phyloP scores from a whole-genome alignment of 148 eudicot species.

The Cornus controversa region DNA sequence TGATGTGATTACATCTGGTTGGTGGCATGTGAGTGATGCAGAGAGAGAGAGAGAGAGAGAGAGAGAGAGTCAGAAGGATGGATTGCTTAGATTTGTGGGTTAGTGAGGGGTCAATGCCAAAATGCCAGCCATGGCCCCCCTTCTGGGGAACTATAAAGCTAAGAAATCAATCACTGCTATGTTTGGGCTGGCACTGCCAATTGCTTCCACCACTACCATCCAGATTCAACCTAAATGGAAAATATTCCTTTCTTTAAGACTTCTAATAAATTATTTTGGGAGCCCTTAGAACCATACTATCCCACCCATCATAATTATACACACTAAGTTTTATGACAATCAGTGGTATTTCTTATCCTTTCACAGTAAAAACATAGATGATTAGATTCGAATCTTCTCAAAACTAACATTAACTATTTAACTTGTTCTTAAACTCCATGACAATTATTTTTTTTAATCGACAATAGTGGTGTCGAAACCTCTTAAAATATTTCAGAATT shows the following conservation, averaged over 20 bases:
- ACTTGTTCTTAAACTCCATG: too few species aligned
- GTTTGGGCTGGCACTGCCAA: constrained; percentile 23
- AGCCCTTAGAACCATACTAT: not conserved
- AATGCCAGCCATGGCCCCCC: not conserved
- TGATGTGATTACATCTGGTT: too few species aligned
- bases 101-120: not conserved
- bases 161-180: constrained; percentile 10
- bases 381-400: too few species aligned
- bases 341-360: too few species aligned
- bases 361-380: too few species aligned
- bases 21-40: not conserved
- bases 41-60: not conserved
- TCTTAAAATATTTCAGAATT: too few species aligned
- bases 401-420: too few species aligned
- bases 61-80: not conserved
- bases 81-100: not conserved
- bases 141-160: not conserved
- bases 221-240: constrained; percentile 16
- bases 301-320: not conserved
- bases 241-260: not conserved
- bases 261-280: not conserved
- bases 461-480: too few species aligned
- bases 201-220: constrained; percentile 22
- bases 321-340: too few species aligned
- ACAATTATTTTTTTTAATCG: too few species aligned